Evolutionary conservation across 441 rosid genomes (phyloP).

Genomic region (Populus hybrid): DNA sequence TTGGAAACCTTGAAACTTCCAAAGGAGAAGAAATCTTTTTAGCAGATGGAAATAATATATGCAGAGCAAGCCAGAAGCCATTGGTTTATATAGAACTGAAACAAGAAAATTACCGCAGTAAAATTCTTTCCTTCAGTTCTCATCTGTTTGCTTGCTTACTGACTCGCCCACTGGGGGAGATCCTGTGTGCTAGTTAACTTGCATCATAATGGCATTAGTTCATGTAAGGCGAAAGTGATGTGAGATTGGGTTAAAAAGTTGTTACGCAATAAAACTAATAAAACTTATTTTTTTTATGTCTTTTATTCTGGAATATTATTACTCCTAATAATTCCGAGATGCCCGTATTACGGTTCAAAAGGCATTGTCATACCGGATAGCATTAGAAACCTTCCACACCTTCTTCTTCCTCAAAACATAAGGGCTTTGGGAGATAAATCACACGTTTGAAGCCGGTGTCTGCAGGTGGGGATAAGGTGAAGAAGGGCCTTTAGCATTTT

Average conservation of each 20-base stretch:
- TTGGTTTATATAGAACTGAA: conserved; percentile 24
- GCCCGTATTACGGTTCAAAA: not conserved
- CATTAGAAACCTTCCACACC: not conserved
- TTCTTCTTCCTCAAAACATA: not conserved
- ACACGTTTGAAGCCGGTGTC: not conserved
- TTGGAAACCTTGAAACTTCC: not conserved
- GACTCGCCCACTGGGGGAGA: not conserved
- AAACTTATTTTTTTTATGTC: not conserved
- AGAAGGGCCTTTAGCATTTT: not conserved
- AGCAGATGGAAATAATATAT: not conserved
- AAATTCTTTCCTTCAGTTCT: not conserved
- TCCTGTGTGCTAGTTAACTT: conserved; percentile 1
- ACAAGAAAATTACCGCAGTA: conserved; percentile 14
- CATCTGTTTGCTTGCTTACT: not conserved
- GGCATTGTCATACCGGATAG: not conserved
- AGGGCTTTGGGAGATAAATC: not conserved
- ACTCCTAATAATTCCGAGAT: not conserved
- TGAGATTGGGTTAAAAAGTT: not conserved
- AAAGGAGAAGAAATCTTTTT: not conserved
- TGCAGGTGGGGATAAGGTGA: not conserved
- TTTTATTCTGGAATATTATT: not conserved
- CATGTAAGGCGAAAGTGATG: not conserved
- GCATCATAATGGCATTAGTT: not conserved
- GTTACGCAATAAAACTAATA: not conserved
- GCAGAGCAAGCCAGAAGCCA: not conserved